These are phyloP conservation scores for Cochlearia excelsa DNA, from an alignment of 345 rosid species.

Conservation along the genomic window DNA sequence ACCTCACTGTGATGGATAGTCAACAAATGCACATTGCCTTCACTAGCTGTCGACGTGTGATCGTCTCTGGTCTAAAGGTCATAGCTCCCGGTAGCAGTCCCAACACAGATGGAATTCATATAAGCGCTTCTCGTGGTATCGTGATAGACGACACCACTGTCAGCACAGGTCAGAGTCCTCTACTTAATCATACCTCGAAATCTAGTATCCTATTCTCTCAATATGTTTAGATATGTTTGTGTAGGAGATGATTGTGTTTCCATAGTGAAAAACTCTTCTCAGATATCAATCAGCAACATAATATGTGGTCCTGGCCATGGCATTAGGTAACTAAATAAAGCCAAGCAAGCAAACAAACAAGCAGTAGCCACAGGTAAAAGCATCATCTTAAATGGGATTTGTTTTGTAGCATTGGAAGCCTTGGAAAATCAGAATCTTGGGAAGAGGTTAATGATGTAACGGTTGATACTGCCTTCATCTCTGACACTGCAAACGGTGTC, in stretches of 20 bases:
- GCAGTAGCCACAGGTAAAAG: not conserved
- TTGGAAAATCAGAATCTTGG: slow-evolving; percentile 69
- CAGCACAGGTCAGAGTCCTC: slow-evolving; percentile 53
- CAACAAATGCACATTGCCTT: slow-evolving; percentile 85
- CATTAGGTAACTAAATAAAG: slow-evolving; percentile 54
- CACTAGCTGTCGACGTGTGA: slow-evolving; percentile 62
- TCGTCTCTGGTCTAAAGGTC: slow-evolving; percentile 43
- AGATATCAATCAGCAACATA: slow-evolving; percentile 55
- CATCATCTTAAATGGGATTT: not conserved
- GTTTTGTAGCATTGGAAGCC: slow-evolving; percentile 70
- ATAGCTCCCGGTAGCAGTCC: slow-evolving; percentile 75
- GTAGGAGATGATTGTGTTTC: slow-evolving; percentile 95
- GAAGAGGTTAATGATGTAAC: slow-evolving; percentile 51
- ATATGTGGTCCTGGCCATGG: slow-evolving; percentile 98
- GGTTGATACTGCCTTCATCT: slow-evolving; percentile 60
- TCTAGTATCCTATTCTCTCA: not conserved
- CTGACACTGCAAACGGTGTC: slow-evolving; percentile 70
- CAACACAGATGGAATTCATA: slow-evolving; percentile 89
- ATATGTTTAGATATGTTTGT: slow-evolving; percentile 24
- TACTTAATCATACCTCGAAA: slow-evolving; percentile 9
- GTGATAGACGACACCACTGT: slow-evolving; percentile 49
- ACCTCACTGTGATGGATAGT: slow-evolving; percentile 52
- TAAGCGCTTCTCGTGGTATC: slow-evolving; percentile 69
- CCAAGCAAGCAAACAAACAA: not conserved
- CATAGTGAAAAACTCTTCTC: slow-evolving; percentile 72